Evolutionary conservation across 306 rosid genomes (phyloP).

Genomic region (Delonix regia): DNA sequence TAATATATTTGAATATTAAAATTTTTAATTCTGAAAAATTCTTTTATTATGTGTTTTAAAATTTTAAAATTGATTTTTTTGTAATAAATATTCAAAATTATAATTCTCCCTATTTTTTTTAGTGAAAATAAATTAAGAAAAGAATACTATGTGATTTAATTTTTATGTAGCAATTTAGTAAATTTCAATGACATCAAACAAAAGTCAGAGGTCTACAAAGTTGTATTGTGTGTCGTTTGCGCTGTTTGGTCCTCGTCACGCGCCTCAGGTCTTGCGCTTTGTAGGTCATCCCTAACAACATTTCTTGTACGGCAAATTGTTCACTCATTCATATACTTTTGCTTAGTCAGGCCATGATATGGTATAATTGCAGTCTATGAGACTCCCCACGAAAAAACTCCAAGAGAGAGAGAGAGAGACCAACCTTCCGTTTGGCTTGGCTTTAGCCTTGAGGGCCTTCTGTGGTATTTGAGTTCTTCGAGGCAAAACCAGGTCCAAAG

Average conservation of each 20-base stretch:
- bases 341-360: not conserved
- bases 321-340: not conserved
- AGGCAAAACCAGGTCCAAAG: slow-evolving; percentile 40
- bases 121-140: not conserved
- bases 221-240: not conserved
- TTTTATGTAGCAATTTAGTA: not conserved
- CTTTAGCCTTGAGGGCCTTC: slow-evolving; percentile 5
- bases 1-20: too few species aligned
- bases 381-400: not conserved
- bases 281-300: slow-evolving; percentile 30
- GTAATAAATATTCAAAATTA: too few species aligned
- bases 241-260: not conserved
- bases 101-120: too few species aligned
- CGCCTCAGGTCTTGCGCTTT: slow-evolving; percentile 29
- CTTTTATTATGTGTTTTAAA: too few species aligned
- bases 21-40: too few species aligned
- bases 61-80: too few species aligned
- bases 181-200: slow-evolving; percentile 12
- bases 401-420: not conserved
- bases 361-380: not conserved
- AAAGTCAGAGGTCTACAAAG: slow-evolving; percentile 30
- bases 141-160: not conserved
- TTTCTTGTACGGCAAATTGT: slow-evolving; percentile 2
- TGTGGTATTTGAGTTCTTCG: slow-evolving; percentile 35
- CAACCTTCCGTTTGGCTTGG: slow-evolving; percentile 11